phyloP scores from a whole-genome alignment of 1,284 basidiomycete genomes.

The Blastosporella zonata region DNA sequence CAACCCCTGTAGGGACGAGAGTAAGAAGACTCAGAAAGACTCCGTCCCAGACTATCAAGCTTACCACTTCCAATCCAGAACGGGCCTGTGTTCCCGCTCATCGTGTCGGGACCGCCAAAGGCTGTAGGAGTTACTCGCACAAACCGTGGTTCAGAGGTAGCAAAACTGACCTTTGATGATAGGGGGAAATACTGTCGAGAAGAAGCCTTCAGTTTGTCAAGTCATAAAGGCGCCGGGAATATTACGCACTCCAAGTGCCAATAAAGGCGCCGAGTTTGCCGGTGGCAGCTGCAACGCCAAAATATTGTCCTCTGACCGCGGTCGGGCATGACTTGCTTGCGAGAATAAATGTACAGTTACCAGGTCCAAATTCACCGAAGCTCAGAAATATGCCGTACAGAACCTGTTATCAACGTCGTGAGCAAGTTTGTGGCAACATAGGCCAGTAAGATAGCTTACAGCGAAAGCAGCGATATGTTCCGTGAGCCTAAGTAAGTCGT shows the following conservation, averaged over 20 bases:
- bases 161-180: conserved; percentile 53
- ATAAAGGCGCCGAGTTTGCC: conserved; percentile 92
- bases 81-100: conserved; percentile 70
- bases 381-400: conserved; percentile 90
- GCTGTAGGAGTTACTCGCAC: conserved; percentile 32
- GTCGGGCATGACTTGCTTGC: conserved; percentile 83
- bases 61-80: conserved; percentile 76
- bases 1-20: conserved; percentile 46
- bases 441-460: conserved; percentile 29
- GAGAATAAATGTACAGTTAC: conserved; percentile 77
- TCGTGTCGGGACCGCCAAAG: conserved; percentile 52
- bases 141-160: not conserved
- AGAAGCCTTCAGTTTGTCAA: not conserved
- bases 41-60: conserved; percentile 17
- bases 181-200: conserved; percentile 55
- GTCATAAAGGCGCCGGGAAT: not conserved
- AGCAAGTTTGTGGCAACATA: not conserved
- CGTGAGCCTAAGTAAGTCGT: conserved; percentile 42
- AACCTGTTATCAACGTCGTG: conserved; percentile 36
- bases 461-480: conserved; percentile 77
- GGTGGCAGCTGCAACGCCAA: conserved; percentile 80
- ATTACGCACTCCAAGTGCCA: conserved; percentile 66
- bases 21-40: not conserved
- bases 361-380: conserved; percentile 82
- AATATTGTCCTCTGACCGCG: conserved; percentile 83